phyloP scores from a whole-genome alignment of 2,329 filamentous ascomycete genomes.

The Arthrobotrys entomopaga region DNA sequence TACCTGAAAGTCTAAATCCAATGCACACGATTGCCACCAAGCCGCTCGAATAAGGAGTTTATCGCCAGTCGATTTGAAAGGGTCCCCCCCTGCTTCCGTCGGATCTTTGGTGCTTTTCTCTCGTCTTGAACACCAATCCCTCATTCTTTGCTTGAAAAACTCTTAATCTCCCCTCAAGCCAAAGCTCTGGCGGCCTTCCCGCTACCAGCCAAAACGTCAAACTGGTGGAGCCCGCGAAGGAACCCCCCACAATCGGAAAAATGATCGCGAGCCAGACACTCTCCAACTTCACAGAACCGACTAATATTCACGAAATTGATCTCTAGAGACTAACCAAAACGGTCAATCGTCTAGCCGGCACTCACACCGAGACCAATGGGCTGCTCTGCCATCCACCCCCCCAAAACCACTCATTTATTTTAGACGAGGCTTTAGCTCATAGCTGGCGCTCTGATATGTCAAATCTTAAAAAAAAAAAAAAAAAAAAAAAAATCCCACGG shows the following conservation, averaged over 20 bases:
- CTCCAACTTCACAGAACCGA: constrained; percentile 25
- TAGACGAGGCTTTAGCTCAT: constrained; percentile 25
- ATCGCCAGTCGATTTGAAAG: constrained; percentile 11
- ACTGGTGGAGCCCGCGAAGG: constrained; percentile 26
- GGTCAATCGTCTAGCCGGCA: constrained; percentile 18
- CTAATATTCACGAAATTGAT: constrained; percentile 40
- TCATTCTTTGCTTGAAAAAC: too few species aligned
- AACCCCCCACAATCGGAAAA: constrained; percentile 47
- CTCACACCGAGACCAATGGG: constrained; percentile 33
- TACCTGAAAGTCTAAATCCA: constrained; percentile 40
- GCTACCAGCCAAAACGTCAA: constrained; percentile 8
- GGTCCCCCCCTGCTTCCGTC: constrained; percentile 3
- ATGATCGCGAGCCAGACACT: constrained; percentile 48
- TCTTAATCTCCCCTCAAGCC: not conserved
- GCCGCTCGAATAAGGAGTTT: constrained; percentile 38
- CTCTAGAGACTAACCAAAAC: constrained; percentile 4
- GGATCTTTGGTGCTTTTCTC: constrained; percentile 23
- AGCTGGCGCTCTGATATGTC: constrained; percentile 39
- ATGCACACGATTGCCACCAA: constrained; percentile 9
- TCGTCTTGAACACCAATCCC: not conserved
- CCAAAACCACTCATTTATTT: constrained; percentile 30
- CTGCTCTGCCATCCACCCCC: constrained; percentile 38
- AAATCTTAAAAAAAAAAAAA: constrained; percentile 31
- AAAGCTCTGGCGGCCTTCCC: constrained; percentile 23
- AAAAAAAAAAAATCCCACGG: too few species aligned